Evolutionary conservation across 106 monocot species (phyloP), one percentile per base, ranked within the genome.

Genomic region (Allium fistulosum): DNA sequence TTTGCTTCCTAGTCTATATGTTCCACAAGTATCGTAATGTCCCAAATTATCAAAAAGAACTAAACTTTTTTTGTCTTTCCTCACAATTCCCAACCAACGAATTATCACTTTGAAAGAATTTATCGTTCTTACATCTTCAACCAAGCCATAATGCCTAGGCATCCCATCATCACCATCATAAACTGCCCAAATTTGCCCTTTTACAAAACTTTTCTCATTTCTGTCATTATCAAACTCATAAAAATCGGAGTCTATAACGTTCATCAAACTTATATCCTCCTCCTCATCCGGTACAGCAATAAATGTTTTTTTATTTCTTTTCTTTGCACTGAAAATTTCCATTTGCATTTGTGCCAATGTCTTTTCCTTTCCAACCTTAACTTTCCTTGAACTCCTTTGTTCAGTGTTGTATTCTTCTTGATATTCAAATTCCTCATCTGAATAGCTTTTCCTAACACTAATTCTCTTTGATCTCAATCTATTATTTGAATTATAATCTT

Each of bases 161-260:
- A 97, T 97, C 11, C 97, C 97, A 46, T 92, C 97, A 22, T 83
- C 88, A 2, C 86, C 91, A 27, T 87, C 97, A 48, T 92, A 96
- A 26, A 92, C 71, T 0, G 92, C 92, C 96, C 96, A 96, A 68
- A 92, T 71, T 67, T 96, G 88, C 65, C 96, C 96, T 52, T 82
- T 92, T 49, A 63, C 78, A 73, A 96, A 88, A 63, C 85, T 74
- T 71, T 72, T 86, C 76, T 92, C 96, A 6, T 49, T 66, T 28
- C 96, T 65, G 57, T 92, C 88, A 59, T 76, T 79, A 63, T 92
- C 92, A 16, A 92, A 97, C 62, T 97, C 78, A 46, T 92, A 92
- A 57, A 97, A 97, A 73, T 97, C 97, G 0, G 92, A 92, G 73
- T 97, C 97, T 77, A 92, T 89, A 61, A 97, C 97, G 1, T 74